Evolutionary conservation across 306 rosid genomes (phyloP), one percentile per base, ranked within the genome.

Genomic region (Medicago lupulina): DNA sequence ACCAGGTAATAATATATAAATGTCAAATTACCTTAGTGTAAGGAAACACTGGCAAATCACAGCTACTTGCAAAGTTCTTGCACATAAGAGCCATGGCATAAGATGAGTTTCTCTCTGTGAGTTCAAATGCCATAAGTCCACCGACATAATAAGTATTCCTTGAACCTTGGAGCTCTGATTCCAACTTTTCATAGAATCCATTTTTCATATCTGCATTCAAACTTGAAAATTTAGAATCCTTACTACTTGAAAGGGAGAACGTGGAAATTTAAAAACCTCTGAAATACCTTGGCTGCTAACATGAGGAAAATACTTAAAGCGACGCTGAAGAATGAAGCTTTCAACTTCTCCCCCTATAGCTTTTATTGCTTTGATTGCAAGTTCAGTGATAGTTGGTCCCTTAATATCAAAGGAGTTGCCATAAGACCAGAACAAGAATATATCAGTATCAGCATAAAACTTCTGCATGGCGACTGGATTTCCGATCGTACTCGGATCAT

Each of bases 81-180:
- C 94, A 87, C 44, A 91, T 81, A 59, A 94, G 79, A 87, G 92
- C 86, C 92, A 94, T 91, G 77, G 97, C 87, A 51, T 94, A 94
- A 15, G 96, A 94, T 46, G 98, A 86, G 82, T 94, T 94, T 81
- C 98, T 91, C 88, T 94, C 98, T 2, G 98, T 94, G 70, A 94
- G 96, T 84, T 94, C 98, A 82, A 94, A 94, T 16, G 98, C 98
- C 97, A 89, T 85, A 64, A 93, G 98, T 18, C 97, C 98, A 0
- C 98, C 96, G 0, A 88, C 84, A 66, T 86, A 94, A 77, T 91
- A 94, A 85, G 98, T 94, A 82, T 94, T 88, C 86, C 79, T 82
- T 55, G 71, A 83, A 67, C 98, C 97, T 86, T 94, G 98, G 80
- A 94, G 88, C 78, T 89, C 89, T 64, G 83, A 84, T 85, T 91